phyloP scores from a whole-genome alignment of 2,329 filamentous ascomycete genomes.

The Colletotrichum trifolii region DNA sequence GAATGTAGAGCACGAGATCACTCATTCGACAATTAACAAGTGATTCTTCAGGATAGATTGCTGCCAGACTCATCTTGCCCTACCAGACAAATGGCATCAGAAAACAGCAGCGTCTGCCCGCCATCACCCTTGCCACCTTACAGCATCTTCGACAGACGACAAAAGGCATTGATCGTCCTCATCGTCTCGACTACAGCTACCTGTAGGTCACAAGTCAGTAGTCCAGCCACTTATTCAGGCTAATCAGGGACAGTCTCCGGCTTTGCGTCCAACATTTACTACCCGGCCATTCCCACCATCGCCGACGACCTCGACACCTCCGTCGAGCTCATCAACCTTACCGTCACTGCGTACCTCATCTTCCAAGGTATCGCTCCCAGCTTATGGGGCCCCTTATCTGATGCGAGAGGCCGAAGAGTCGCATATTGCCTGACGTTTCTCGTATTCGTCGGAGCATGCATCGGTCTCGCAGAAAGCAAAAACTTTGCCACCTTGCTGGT shows the following conservation, averaged over 20 bases:
- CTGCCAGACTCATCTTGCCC: too few relatives aligned
- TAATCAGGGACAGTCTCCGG: conserved; percentile 47
- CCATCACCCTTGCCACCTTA: conserved; percentile 45
- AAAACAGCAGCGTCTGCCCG: neutral
- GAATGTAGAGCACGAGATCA: too few relatives aligned
- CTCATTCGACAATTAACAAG: too few relatives aligned
- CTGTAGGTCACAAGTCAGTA: conserved; percentile 51
- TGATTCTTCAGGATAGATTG: too few relatives aligned
- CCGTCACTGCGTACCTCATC: conserved; percentile 60
- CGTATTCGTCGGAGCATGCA: conserved; percentile 58
- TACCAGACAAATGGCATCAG: too few relatives aligned
- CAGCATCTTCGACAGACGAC: conserved; percentile 61
- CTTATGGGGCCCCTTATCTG: conserved; percentile 61
- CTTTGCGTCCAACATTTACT: conserved; percentile 59
- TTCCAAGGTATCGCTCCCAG: conserved; percentile 63
- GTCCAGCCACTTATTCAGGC: neutral
- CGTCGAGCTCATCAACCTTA: conserved; percentile 53
- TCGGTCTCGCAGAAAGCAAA: conserved; percentile 57
- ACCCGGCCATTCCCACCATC: conserved; percentile 58
- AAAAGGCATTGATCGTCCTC: conserved; percentile 59
- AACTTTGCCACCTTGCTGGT: conserved; percentile 59
- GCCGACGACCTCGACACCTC: conserved; percentile 55
- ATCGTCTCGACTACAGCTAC: conserved; percentile 62
- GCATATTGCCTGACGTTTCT: conserved; percentile 58
- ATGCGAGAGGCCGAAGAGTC: conserved; percentile 58